Percentiles rank a stretch among this genome's conserved stretches.
These are phyloP conservation scores for Calycina herbarum DNA, from an alignment of 2,329 filamentous ascomycete species.

Conservation along the genomic window DNA sequence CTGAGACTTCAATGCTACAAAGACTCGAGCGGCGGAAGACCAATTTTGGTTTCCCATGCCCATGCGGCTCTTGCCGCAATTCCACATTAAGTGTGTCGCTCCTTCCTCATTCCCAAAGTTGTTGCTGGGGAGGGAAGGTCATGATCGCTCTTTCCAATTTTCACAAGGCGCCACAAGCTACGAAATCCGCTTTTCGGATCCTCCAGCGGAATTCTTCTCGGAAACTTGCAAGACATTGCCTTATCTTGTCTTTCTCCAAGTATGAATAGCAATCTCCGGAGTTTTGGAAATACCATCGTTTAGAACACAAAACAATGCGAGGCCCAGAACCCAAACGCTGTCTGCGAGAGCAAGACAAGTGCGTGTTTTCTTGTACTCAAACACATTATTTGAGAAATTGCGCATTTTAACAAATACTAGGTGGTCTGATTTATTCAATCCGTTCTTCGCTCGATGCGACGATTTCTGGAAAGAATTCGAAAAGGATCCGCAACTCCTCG, in stretches of 20 bases:
- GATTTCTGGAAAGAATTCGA: neutral
- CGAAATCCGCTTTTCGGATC: neutral
- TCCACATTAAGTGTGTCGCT: neutral
- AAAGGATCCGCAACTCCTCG: neutral
- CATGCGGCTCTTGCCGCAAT: neutral
- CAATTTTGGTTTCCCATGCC: neutral
- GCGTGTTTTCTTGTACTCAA: neutral
- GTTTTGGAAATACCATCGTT: neutral
- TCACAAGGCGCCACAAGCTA: neutral
- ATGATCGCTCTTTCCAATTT: neutral
- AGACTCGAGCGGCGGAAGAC: no score
- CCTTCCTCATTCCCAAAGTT: neutral
- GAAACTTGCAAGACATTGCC: neutral
- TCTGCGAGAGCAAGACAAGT: neutral
- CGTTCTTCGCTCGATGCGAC: neutral
- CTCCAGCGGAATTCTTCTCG: neutral
- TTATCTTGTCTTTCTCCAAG: neutral
- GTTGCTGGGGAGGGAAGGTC: neutral
- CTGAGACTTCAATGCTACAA: no score
- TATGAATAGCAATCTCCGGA: neutral
- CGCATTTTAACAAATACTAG: neutral
- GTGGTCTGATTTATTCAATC: slow-evolving; percentile 1
- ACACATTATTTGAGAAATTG: slow-evolving; percentile 42
- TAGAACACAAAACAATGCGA: neutral
- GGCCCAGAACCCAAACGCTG: neutral